Conservation (phyloP, 2,329 filamentous ascomycete species). For the Phaeosphaeria sp. region DNA sequence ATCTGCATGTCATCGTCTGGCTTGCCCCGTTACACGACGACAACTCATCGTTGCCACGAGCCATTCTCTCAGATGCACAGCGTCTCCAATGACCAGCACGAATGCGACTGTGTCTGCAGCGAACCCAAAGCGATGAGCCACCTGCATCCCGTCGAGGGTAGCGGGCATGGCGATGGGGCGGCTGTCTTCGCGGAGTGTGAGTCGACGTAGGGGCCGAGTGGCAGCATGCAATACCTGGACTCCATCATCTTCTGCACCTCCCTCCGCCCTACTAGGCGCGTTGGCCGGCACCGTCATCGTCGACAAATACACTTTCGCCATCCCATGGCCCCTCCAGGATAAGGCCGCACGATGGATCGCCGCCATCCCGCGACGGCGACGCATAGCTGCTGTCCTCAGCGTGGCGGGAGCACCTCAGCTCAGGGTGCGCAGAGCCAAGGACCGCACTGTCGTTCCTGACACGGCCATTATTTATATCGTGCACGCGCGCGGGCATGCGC, state of each 20-base stretch:
- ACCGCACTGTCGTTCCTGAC: slow-evolving; percentile 19
- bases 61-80: slow-evolving; percentile 31
- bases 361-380: slow-evolving; percentile 31
- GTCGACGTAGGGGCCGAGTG: slow-evolving; percentile 36
- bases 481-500: slow-evolving; percentile 10
- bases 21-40: slow-evolving; percentile 16
- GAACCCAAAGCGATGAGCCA: slow-evolving; percentile 25
- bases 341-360: slow-evolving; percentile 29
- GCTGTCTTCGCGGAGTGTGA: slow-evolving; percentile 22
- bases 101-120: slow-evolving; percentile 33
- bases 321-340: slow-evolving; percentile 30
- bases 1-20: slow-evolving; percentile 18
- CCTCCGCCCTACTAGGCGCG: slow-evolving; percentile 32
- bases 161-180: slow-evolving; percentile 19
- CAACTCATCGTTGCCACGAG: slow-evolving; percentile 31
- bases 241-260: slow-evolving; percentile 22
- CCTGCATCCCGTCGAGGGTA: slow-evolving; percentile 23
- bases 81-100: slow-evolving; percentile 33
- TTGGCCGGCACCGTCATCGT: slow-evolving; percentile 27
- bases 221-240: slow-evolving; percentile 23
- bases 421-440: slow-evolving; percentile 36
- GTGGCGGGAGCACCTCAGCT: slow-evolving; percentile 41
- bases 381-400: slow-evolving; percentile 29
- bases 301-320: slow-evolving; percentile 37
- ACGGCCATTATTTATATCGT: slow-evolving; percentile 30